These are phyloP conservation scores for Auxenochlorella protothecoides DNA, from an alignment of 139 green algal species.

Conservation along the genomic window DNA sequence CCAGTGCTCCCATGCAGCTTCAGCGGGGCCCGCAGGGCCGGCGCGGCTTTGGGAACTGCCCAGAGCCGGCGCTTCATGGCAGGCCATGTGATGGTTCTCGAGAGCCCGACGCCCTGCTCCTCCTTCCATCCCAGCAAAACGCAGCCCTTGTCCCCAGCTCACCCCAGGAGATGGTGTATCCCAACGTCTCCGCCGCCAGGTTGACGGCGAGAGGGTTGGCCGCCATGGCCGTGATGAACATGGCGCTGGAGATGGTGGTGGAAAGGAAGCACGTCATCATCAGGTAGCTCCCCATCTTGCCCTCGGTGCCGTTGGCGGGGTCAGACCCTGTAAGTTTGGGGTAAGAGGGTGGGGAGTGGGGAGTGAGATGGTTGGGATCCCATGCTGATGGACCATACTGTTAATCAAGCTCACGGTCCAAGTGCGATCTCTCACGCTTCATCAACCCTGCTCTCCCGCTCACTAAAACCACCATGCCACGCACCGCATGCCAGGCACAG, in stretches of 20 bases:
- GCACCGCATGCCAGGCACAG: constrained; percentile 85
- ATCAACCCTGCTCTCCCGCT: too few relatives aligned
- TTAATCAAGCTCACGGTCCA: too few relatives aligned
- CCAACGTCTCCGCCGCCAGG: constrained; percentile 74
- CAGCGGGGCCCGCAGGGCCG: background rate
- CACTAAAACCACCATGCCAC: background rate
- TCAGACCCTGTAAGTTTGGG: constrained; percentile 35
- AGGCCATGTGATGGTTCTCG: too few relatives aligned
- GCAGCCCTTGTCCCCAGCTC: background rate
- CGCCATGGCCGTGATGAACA: constrained; percentile 99
- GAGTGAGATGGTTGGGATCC: too few relatives aligned
- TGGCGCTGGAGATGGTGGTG: constrained; percentile 81
- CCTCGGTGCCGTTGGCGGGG: constrained; percentile 82
- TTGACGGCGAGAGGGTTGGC: constrained; percentile 95
- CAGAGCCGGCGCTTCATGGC: too few relatives aligned
- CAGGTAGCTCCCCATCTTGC: constrained; percentile 94
- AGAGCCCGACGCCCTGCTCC: too few relatives aligned
- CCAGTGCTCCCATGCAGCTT: background rate
- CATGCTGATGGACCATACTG: too few relatives aligned
- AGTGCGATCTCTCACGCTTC: too few relatives aligned
- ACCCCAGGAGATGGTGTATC: constrained; percentile 83
- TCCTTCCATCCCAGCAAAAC: background rate
- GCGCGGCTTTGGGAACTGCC: too few relatives aligned
- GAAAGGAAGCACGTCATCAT: constrained; percentile 97
- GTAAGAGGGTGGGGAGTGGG: too few relatives aligned